phyloP scores from a whole-genome alignment of 106 monocot genomes.

The Phalaenopsis equestris region DNA sequence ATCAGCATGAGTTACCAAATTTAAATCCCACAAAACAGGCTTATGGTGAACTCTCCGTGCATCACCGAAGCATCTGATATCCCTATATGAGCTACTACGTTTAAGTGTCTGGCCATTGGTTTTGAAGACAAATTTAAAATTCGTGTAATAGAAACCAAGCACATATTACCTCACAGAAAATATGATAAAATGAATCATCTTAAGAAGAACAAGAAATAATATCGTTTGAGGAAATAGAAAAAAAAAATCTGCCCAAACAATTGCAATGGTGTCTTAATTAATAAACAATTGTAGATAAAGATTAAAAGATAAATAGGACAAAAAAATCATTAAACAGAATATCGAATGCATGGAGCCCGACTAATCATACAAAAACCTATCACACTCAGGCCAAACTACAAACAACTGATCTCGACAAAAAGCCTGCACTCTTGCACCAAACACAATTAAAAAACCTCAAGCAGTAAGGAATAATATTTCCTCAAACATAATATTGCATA shows the following conservation, averaged over 20 bases:
- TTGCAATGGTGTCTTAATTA: too few species aligned
- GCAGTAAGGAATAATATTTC: too few species aligned
- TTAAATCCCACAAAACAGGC: neutral
- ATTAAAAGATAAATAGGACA: neutral
- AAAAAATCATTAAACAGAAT: neutral
- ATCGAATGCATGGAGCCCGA: neutral
- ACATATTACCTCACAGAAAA: too few species aligned
- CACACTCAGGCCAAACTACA: neutral
- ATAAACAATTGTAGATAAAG: neutral
- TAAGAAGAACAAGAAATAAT: too few species aligned
- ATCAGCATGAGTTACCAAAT: neutral
- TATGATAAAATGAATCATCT: too few species aligned
- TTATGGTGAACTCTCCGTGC: neutral
- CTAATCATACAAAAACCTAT: neutral
- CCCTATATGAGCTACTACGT: neutral
- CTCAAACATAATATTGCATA: too few species aligned
- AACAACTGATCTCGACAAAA: neutral
- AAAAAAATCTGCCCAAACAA: neutral
- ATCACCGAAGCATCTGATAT: neutral
- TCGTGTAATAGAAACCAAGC: neutral
- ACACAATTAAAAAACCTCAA: too few species aligned
- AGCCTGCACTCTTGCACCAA: too few species aligned
- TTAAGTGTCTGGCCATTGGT: neutral
- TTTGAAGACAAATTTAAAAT: neutral
- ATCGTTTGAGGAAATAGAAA: neutral